Evolutionary conservation across 1,139 yeast species (phyloP).

Genomic region (Saccharomyces hybrid): DNA sequence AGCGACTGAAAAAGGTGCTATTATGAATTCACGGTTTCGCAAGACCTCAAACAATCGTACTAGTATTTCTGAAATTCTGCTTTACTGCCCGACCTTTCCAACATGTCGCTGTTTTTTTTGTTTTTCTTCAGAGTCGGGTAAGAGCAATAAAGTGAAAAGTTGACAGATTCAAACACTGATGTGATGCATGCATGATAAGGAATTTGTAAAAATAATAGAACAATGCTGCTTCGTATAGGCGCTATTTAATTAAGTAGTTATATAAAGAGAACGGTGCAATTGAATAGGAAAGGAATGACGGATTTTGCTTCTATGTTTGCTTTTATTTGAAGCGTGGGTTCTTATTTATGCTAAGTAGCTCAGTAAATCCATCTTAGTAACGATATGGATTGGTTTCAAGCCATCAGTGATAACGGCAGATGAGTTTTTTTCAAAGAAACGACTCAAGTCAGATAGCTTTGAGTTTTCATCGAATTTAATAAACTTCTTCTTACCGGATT

Average conservation of each 20-base stretch:
- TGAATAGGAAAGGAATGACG: not conserved
- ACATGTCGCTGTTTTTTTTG: not conserved
- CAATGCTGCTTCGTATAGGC: not conserved
- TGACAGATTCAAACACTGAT: not conserved
- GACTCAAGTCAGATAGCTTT: slow-evolving; percentile 59
- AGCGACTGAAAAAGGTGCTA: not conserved
- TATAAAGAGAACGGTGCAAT: not conserved
- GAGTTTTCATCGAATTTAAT: slow-evolving; percentile 64
- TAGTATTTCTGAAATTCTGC: not conserved
- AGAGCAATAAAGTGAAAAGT: not conserved
- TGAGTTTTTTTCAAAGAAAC: slow-evolving; percentile 80
- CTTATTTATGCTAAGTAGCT: slow-evolving; percentile 40
- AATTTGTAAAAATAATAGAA: not conserved
- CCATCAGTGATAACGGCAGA: slow-evolving; percentile 80
- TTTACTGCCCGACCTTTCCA: not conserved
- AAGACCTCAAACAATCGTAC: not conserved
- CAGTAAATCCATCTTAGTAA: slow-evolving; percentile 79
- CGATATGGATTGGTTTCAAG: slow-evolving; percentile 72
- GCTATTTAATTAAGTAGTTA: not conserved
- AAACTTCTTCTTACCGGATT: slow-evolving; percentile 60
- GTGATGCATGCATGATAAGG: not conserved
- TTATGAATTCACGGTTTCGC: not conserved
- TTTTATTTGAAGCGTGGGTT: not conserved
- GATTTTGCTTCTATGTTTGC: not conserved
- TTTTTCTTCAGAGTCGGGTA: not conserved